Percentiles rank a stretch among this genome's conserved stretches.
Evolutionary conservation across 2,329 filamentous ascomycete species (phyloP).

Genomic region (Ceratocystis ficicola): DNA sequence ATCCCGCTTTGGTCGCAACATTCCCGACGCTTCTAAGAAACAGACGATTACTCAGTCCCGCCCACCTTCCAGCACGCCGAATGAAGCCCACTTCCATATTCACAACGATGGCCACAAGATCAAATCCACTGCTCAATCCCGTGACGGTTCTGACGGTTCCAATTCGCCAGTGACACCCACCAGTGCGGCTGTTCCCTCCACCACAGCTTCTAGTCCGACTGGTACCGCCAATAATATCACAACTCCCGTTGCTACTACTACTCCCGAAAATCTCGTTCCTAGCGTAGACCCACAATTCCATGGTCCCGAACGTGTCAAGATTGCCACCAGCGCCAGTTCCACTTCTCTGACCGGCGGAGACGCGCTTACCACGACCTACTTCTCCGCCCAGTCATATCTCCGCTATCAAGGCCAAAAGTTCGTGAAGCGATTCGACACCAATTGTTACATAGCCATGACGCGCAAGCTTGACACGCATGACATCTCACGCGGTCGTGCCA

Average conservation of each 20-base stretch:
- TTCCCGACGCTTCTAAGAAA: constrained; percentile 67
- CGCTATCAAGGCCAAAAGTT: constrained; percentile 96
- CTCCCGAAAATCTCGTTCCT: constrained; percentile 26
- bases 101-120: constrained; percentile 71
- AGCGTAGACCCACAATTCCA: constrained; percentile 58
- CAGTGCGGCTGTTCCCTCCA: background rate
- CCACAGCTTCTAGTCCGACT: constrained; percentile 12
- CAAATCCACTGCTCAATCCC: constrained; percentile 41
- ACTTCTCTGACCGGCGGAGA: constrained; percentile 40
- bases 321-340: background rate
- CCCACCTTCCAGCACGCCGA: constrained; percentile 47
- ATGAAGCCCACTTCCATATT: constrained; percentile 63
- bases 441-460: constrained; percentile 98
- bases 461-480: constrained; percentile 97
- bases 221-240: constrained; percentile 27
- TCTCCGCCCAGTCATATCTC: constrained; percentile 94
- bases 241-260: constrained; percentile 22
- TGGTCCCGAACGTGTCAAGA: constrained; percentile 31
- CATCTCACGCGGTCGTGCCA: constrained; percentile 65
- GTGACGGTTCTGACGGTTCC: constrained; percentile 32
- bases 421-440: constrained; percentile 91
- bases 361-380: constrained; percentile 63
- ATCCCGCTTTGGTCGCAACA: constrained; percentile 85
- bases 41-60: constrained; percentile 64
- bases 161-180: constrained; percentile 24